phyloP scores from a whole-genome alignment of 306 rosid genomes.

The Pterocarpus macrocarpus region DNA sequence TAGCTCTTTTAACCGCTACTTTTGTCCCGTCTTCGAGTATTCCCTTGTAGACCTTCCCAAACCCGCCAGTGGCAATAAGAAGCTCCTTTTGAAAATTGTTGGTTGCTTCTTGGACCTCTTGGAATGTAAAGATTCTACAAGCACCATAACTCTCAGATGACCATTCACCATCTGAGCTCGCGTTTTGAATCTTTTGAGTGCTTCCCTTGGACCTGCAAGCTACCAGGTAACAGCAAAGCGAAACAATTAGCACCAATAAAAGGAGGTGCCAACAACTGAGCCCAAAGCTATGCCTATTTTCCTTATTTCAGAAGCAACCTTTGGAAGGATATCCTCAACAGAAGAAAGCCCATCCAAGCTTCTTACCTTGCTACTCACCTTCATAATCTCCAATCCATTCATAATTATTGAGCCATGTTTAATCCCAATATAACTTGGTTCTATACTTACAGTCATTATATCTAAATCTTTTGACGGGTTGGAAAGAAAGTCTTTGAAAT shows the following conservation, averaged over 20 bases:
- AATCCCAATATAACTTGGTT: too few relatives aligned
- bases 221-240: background rate
- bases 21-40: constrained; percentile 71
- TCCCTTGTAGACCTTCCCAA: constrained; percentile 47
- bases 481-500: too few relatives aligned
- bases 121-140: constrained; percentile 17
- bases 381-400: too few relatives aligned
- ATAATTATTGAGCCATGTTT: too few relatives aligned
- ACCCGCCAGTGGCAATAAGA: constrained; percentile 81
- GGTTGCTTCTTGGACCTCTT: constrained; percentile 61
- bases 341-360: too few relatives aligned
- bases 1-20: constrained; percentile 42
- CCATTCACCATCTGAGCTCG: background rate
- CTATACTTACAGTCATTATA: too few relatives aligned
- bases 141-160: background rate
- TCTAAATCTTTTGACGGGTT: too few relatives aligned
- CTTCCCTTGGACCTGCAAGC: constrained; percentile 25
- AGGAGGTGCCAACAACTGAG: background rate
- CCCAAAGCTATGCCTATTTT: too few relatives aligned
- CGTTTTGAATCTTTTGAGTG: background rate
- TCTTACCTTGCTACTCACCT: too few relatives aligned
- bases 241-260: background rate
- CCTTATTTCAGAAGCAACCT: too few relatives aligned
- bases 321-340: too few relatives aligned
- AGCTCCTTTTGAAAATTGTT: constrained; percentile 68